phyloP scores from a whole-genome alignment of 1,284 basidiomycete genomes.

The Exobasidium rhododendri region DNA sequence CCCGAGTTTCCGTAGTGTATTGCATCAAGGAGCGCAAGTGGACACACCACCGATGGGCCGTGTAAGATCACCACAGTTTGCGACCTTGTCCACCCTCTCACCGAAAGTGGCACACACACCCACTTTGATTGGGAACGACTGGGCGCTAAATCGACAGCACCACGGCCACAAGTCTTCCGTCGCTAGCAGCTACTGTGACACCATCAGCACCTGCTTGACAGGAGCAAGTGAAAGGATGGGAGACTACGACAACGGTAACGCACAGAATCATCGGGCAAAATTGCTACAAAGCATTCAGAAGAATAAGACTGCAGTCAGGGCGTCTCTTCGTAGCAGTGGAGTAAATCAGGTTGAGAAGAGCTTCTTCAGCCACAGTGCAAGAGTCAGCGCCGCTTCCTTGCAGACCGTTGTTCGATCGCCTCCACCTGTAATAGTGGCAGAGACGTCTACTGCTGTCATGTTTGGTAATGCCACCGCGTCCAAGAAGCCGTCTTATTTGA shows the following conservation, averaged over 20 bases:
- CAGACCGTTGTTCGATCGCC: background rate
- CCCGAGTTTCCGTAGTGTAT: no score
- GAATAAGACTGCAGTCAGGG: background rate
- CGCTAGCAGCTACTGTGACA: conserved; percentile 5
- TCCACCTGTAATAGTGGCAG: no score
- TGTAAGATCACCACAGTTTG: background rate
- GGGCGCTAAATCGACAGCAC: background rate
- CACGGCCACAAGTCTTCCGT: background rate
- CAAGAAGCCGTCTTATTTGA: background rate
- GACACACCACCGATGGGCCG: background rate
- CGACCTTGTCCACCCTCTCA: background rate
- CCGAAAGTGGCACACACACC: background rate
- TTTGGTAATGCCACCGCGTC: no score
- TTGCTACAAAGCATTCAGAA: conserved; percentile 4
- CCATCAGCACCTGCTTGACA: background rate
- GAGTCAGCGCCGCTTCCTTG: background rate
- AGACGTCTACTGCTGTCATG: no score
- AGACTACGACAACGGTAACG: background rate
- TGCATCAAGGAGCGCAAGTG: background rate
- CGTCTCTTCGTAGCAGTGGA: background rate
- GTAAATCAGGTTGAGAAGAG: background rate
- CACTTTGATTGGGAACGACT: background rate
- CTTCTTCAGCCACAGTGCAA: conserved; percentile 1
- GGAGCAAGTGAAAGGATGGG: background rate
- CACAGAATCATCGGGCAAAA: background rate